Percentiles rank a stretch among this genome's conserved stretches.
phyloP scores from a whole-genome alignment of 2,329 filamentous ascomycete genomes.

The Colletotrichum coccodes region DNA sequence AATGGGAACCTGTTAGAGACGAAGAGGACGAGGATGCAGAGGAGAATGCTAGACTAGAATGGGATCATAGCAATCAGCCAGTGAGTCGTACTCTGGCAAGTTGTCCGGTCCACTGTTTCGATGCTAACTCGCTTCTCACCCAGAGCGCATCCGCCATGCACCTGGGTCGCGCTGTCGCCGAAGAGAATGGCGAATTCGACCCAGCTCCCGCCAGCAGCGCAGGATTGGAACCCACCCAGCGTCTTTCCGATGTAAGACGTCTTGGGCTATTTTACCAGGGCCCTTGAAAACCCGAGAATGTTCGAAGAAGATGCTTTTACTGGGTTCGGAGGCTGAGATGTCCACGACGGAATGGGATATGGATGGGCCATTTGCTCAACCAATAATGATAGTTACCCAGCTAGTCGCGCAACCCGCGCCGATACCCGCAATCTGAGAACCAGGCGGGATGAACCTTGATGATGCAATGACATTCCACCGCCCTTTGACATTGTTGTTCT shows the following conservation, averaged over 20 bases:
- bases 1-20: conserved; percentile 76
- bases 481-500: conserved; percentile 74
- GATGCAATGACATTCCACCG: conserved; percentile 75
- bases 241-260: conserved; percentile 72
- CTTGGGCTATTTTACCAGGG: conserved; percentile 50
- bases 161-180: conserved; percentile 50
- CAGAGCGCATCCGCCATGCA: conserved; percentile 57
- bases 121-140: conserved; percentile 41
- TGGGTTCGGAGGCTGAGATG: not conserved
- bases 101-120: not conserved
- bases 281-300: conserved; percentile 35
- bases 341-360: not conserved
- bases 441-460: conserved; percentile 61
- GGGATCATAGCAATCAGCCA: conserved; percentile 75
- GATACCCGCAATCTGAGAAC: conserved; percentile 66
- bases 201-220: conserved; percentile 37
- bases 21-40: conserved; percentile 70
- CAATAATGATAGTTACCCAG: conserved; percentile 69
- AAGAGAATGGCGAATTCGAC: conserved; percentile 37
- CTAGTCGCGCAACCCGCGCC: conserved; percentile 93
- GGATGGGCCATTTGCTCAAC: conserved; percentile 37
- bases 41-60: conserved; percentile 75
- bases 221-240: conserved; percentile 76
- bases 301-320: conserved; percentile 35
- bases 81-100: conserved; percentile 53